Conservation (phyloP, 1,284 basidiomycete genomes). For the Cryptococcus maquisensis region DNA sequence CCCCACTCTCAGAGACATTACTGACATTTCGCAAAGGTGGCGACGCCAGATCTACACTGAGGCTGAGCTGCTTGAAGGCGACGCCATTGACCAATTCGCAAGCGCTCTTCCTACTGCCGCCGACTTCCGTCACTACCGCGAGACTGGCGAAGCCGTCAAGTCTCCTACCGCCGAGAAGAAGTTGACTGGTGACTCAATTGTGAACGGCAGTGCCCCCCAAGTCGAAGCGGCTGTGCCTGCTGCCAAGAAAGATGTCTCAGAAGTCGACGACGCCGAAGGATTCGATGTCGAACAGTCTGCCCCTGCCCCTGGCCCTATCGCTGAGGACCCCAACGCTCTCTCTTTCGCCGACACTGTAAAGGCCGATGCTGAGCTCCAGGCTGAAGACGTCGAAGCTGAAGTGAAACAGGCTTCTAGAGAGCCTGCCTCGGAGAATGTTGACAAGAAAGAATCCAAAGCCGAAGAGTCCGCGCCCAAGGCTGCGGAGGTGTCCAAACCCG, state of each 20-base stretch:
- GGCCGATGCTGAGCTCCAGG: neutral
- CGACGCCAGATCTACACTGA: conserved; percentile 46
- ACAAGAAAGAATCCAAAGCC: no score
- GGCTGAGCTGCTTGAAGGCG: conserved; percentile 35
- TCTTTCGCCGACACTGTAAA: conserved; percentile 16
- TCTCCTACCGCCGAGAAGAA: neutral
- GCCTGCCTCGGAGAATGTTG: no score
- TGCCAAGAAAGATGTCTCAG: neutral
- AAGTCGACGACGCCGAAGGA: neutral
- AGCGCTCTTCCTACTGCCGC: conserved; percentile 6
- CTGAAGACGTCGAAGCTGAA: neutral
- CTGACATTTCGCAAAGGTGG: conserved; percentile 26
- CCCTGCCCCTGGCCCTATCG: conserved; percentile 2
- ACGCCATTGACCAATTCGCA: conserved; percentile 17
- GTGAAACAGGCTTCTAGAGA: neutral
- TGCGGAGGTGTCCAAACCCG: no score
- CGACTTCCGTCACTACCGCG: conserved; percentile 2
- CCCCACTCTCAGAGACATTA: neutral
- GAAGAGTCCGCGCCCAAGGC: no score
- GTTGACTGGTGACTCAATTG: neutral
- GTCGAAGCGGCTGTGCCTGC: neutral
- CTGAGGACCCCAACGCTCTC: conserved; percentile 2
- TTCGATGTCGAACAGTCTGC: neutral
- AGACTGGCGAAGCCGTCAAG: neutral
- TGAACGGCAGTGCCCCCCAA: neutral